Conservation (phyloP, 2,329 filamentous ascomycete species). For the Fusarium albosuccineum region DNA sequence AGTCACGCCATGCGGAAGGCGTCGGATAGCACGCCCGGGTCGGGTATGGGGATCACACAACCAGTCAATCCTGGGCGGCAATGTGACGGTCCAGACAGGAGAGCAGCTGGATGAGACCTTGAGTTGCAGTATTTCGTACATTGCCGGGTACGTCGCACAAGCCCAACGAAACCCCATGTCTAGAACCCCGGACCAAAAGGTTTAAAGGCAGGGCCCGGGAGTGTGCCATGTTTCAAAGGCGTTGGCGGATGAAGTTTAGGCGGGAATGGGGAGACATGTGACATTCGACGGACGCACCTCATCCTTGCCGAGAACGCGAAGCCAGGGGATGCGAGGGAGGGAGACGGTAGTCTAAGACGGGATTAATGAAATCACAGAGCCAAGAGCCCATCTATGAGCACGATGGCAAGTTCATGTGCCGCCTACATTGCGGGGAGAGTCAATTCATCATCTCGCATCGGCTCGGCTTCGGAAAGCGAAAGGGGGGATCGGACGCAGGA, state of each 20-base stretch:
- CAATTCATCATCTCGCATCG: slow-evolving; percentile 13
- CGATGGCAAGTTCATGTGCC: not conserved
- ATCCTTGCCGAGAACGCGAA: slow-evolving; percentile 1
- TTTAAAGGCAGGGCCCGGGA: not conserved
- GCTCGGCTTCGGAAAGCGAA: slow-evolving; percentile 19
- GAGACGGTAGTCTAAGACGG: slow-evolving; percentile 5
- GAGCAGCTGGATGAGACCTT: not conserved
- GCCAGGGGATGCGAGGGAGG: not conserved
- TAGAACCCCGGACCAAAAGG: not conserved
- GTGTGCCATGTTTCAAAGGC: too few relatives aligned
- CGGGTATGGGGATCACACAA: not conserved
- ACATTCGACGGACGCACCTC: slow-evolving; percentile 35
- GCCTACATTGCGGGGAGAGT: slow-evolving; percentile 6
- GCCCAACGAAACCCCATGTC: not conserved
- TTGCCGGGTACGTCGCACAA: not conserved
- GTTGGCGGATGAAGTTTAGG: not conserved
- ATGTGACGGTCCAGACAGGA: not conserved
- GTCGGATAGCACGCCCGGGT: not conserved
- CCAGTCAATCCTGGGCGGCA: not conserved
- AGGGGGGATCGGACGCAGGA: slow-evolving; percentile 1
- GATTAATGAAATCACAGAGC: not conserved
- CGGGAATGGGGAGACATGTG: slow-evolving; percentile 30
- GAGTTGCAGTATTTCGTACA: not conserved
- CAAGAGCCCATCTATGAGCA: not conserved
- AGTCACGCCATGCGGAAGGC: slow-evolving; percentile 1